Conservation (phyloP, 345 rosid species). For the Syzygium jambos region DNA sequence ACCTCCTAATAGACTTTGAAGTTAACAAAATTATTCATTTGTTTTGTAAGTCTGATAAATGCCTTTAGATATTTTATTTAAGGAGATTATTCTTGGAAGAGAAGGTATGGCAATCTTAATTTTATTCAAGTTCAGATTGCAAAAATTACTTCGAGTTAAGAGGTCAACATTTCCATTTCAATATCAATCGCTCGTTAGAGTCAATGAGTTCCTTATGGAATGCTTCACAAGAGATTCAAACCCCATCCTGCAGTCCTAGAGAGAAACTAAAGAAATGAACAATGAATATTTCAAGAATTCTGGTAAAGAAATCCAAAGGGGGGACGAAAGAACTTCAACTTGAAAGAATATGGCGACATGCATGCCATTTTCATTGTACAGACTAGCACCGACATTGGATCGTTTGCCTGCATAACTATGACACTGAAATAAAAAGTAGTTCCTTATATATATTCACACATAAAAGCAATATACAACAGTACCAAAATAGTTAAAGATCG, state of each 20-base stretch:
- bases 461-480: not conserved
- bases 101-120: too few species aligned
- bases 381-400: not conserved
- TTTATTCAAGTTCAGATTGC: too few species aligned
- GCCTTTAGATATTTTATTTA: too few species aligned
- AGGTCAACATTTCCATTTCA: not conserved
- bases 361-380: not conserved
- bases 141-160: too few species aligned
- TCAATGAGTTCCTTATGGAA: not conserved
- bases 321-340: not conserved
- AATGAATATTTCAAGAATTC: not conserved
- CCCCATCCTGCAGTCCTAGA: not conserved
- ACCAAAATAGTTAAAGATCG: not conserved
- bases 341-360: not conserved
- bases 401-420: not conserved
- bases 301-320: not conserved
- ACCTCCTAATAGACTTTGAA: too few species aligned
- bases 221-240: not conserved
- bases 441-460: not conserved
- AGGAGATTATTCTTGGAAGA: too few species aligned
- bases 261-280: not conserved
- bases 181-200: not conserved
- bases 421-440: not conserved
- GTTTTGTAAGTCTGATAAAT: too few species aligned
- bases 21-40: too few species aligned